These are phyloP conservation scores for Macrophomina pseudophaseolina DNA, from an alignment of 2,329 filamentous ascomycete genomes.

Conservation along the genomic window DNA sequence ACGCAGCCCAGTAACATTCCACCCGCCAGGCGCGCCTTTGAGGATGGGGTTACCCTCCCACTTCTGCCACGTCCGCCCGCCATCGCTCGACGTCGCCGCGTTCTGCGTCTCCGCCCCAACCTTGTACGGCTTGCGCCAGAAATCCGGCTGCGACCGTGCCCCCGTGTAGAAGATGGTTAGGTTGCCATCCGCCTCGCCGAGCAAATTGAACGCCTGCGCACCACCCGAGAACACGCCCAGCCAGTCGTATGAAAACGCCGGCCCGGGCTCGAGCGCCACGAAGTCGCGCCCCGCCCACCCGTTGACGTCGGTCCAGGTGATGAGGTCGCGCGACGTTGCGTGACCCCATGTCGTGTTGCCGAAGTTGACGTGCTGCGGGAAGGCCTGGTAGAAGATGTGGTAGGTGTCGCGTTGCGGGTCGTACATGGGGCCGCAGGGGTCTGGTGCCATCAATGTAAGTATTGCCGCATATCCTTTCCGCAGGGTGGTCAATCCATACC, in stretches of 20 bases:
- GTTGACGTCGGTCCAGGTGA: slow-evolving; percentile 52
- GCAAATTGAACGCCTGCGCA: slow-evolving; percentile 54
- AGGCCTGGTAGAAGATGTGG: slow-evolving; percentile 61
- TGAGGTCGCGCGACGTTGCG: slow-evolving; percentile 56
- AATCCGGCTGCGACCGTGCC: slow-evolving; percentile 52
- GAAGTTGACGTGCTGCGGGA: slow-evolving; percentile 55
- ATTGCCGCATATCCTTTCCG: not conserved
- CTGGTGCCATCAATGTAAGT: slow-evolving; percentile 34
- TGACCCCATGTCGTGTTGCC: slow-evolving; percentile 54
- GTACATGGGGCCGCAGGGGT: slow-evolving; percentile 58
- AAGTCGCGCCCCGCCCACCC: slow-evolving; percentile 54
- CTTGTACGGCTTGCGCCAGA: slow-evolving; percentile 51
- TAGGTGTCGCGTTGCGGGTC: slow-evolving; percentile 55
- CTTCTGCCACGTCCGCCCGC: slow-evolving; percentile 54
- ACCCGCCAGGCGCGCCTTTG: slow-evolving; percentile 46
- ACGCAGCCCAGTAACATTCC: slow-evolving; percentile 52
- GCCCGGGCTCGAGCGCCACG: slow-evolving; percentile 46
- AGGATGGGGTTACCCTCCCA: slow-evolving; percentile 55
- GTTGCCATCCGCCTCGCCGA: slow-evolving; percentile 53
- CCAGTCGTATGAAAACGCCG: slow-evolving; percentile 53
- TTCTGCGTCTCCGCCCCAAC: slow-evolving; percentile 54
- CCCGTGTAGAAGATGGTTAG: slow-evolving; percentile 56
- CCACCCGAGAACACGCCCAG: slow-evolving; percentile 61
- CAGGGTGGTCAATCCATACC: slow-evolving; percentile 27
- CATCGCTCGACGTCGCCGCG: slow-evolving; percentile 52